Evolutionary conservation across 306 rosid species (phyloP), one percentile per base, ranked within the genome.

Genomic region (Gastrolobium bilobum): DNA sequence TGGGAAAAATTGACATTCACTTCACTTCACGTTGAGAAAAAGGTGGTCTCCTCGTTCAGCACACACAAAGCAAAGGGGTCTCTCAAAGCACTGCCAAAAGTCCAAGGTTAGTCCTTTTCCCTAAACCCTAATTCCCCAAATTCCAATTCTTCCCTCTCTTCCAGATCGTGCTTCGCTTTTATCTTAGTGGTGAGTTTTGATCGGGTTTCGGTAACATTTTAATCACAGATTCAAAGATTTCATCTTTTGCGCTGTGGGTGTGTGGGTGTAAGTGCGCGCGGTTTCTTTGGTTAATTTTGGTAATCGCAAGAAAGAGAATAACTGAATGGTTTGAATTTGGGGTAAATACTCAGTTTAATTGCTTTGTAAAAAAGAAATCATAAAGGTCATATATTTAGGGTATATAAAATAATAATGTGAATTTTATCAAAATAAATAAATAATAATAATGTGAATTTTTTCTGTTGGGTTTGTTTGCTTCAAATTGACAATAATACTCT

Each of bases 21-120:
- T 58, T 68, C 80, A 50, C 70, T 58, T 47, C 40, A 57, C 8
- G 11, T 20, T 20, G 68, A 75, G 52, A 74, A 61, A 68, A 38
- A 63, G 48, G 71, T 20, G 37, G 4, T 20, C 37, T 54, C 43
- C 5, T 78, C 46, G 26, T 59, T 68, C 20, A 66, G 62, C 80
- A 29, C 66, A 46, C 40, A 58, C 66, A 46, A 66, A 47, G 39
- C 76, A 30, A 74, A 85, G 56, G 59, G 76, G 76, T 73, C 81
- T 82, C 85, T 50, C 58, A 70, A 10, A 72, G 33, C 87, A 73
- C 85, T 62, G 71, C 73, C 62, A 26, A 71, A 86, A 90, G 91
- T 89, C 97, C 92, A 89, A 83, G 97, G 97, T 92, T 15, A 84
- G 95, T 90, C 92, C 14, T 75, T 71, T 81, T 11, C 14, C 53